Percentiles rank a stretch among this genome's conserved stretches.
Evolutionary conservation across 352 stramenopile species (phyloP).

Genomic region (Globisporangium radiosum): DNA sequence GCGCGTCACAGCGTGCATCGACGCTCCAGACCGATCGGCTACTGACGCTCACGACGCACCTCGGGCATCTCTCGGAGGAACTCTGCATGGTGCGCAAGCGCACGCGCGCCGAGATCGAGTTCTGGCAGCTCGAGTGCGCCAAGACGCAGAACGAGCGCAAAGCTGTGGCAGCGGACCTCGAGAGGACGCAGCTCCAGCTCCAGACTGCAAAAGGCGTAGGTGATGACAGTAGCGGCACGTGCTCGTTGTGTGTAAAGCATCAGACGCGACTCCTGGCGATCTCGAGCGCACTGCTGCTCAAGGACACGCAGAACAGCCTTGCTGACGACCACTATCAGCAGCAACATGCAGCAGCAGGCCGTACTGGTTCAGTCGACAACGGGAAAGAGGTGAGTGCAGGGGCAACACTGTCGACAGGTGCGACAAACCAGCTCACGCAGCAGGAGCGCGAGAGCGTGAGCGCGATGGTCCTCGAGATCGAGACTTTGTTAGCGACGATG

Average conservation of each 20-base stretch:
- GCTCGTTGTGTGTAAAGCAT: constrained; percentile 46
- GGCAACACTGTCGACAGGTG: not conserved
- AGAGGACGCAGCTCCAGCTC: constrained; percentile 28
- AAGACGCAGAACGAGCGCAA: constrained; percentile 55
- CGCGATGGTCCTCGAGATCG: constrained; percentile 36
- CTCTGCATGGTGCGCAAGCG: constrained; percentile 58
- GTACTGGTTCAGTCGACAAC: not conserved
- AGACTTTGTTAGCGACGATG: constrained; percentile 38
- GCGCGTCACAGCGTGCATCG: constrained; percentile 41
- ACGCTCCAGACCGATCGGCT: constrained; percentile 53
- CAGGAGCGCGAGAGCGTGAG: constrained; percentile 31
- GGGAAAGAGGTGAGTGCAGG: not conserved
- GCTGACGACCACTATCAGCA: not conserved
- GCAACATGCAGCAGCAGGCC: not conserved
- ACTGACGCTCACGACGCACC: constrained; percentile 55
- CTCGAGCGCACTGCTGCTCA: constrained; percentile 27
- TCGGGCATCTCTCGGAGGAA: constrained; percentile 62
- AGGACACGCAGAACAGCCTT: constrained; percentile 9
- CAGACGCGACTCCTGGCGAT: constrained; percentile 41
- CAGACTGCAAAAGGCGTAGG: constrained; percentile 8
- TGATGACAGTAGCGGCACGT: constrained; percentile 5
- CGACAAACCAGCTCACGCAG: constrained; percentile 18
- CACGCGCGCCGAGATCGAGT: constrained; percentile 49
- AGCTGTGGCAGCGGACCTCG: constrained; percentile 23
- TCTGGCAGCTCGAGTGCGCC: constrained; percentile 63